Evolutionary conservation across 2,329 filamentous ascomycete genomes (phyloP).

Genomic region (Alternaria burnsii): DNA sequence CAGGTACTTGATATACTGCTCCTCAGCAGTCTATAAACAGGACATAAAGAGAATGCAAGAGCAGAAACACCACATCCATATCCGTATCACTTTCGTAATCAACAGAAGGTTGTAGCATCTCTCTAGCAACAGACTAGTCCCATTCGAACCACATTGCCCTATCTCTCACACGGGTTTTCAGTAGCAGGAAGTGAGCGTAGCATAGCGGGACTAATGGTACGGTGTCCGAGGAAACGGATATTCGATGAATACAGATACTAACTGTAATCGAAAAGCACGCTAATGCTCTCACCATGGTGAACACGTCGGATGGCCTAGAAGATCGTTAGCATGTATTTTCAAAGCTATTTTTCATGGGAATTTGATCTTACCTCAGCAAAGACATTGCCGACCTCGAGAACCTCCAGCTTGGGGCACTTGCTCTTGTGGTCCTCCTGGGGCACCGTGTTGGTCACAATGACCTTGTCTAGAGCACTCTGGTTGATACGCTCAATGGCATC

Average conservation of each 20-base stretch:
- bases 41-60: neutral
- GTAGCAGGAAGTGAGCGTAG: neutral
- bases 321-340: constrained; percentile 24
- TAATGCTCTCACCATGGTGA: constrained; percentile 97
- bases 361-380: constrained; percentile 77
- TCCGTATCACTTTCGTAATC: neutral
- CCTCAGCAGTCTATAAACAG: constrained; percentile 26
- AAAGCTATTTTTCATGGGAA: neutral
- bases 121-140: neutral
- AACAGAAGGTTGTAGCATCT: neutral
- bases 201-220: neutral
- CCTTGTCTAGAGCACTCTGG: constrained; percentile 88
- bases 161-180: neutral
- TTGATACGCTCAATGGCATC: constrained; percentile 96
- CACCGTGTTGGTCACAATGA: constrained; percentile 94
- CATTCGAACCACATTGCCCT: neutral
- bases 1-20: constrained; percentile 31
- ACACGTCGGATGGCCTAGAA: constrained; percentile 83
- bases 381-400: constrained; percentile 85
- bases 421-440: constrained; percentile 83
- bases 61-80: neutral
- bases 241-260: constrained; percentile 49
- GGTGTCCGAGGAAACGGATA: neutral
- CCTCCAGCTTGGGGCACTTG: constrained; percentile 86
- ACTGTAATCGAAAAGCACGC: constrained; percentile 89